Percentiles rank a stretch among this genome's conserved stretches.
phyloP scores from a whole-genome alignment of 164 flowering plant genomes.

The Stephania japonica region DNA sequence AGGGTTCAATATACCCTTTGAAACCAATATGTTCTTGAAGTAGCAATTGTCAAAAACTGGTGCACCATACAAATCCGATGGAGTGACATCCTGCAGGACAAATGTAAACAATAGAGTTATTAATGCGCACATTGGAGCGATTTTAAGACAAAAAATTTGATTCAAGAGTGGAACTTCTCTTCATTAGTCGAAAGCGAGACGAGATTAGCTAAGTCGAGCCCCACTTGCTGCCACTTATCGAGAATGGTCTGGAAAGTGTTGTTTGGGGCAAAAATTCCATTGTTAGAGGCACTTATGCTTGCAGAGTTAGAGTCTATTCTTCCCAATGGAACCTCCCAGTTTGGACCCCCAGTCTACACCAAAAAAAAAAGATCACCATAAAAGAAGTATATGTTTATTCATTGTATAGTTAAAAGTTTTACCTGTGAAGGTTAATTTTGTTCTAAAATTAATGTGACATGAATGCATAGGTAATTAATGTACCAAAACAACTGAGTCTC shows the following conservation, averaged over 20 bases:
- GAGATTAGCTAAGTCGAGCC: conserved; percentile 68
- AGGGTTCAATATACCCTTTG: conserved; percentile 69
- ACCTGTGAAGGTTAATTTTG: not conserved
- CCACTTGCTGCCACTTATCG: conserved; percentile 66
- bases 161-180: too few relatives aligned
- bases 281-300: conserved; percentile 88
- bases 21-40: conserved; percentile 70
- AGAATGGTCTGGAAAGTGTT: conserved; percentile 85
- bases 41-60: conserved; percentile 80
- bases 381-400: too few relatives aligned
- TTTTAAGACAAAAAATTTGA: too few relatives aligned
- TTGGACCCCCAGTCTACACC: conserved; percentile 75
- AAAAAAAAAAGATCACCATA: too few relatives aligned
- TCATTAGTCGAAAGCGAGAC: conserved; percentile 47
- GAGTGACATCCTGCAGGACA: conserved; percentile 81
- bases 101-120: not conserved
- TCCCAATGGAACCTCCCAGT: conserved; percentile 91
- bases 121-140: too few relatives aligned
- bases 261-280: conserved; percentile 90
- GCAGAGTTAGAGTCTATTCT: conserved; percentile 83
- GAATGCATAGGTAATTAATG: not conserved
- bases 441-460: too few relatives aligned
- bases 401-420: not conserved
- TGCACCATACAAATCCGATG: conserved; percentile 77
- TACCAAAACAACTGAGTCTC: conserved; percentile 85